Percentiles rank a stretch among this genome's conserved stretches.
These are phyloP conservation scores for Psilocybe cubensis DNA, from an alignment of 768 basidiomycete species.

Conservation along the genomic window DNA sequence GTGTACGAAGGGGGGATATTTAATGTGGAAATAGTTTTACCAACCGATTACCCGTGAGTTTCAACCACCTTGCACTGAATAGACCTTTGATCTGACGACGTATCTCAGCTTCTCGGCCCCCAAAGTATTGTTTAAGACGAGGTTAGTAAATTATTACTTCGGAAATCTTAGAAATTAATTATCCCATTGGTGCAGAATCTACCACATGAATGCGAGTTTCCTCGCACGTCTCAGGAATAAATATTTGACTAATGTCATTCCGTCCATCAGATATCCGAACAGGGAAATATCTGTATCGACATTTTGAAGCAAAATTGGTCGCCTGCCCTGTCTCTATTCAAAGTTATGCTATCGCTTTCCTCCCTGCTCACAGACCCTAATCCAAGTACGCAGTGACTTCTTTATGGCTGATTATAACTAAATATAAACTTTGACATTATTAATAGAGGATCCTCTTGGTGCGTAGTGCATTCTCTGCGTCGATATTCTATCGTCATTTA, in stretches of 20 bases:
- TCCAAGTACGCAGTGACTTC: conserved; percentile 65
- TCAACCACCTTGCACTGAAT: conserved; percentile 3
- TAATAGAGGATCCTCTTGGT: conserved; percentile 74
- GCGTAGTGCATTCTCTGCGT: conserved; percentile 15
- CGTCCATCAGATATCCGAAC: conserved; percentile 61
- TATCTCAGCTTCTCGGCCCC: conserved; percentile 74
- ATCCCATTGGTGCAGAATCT: conserved; percentile 54
- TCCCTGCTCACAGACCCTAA: conserved; percentile 94
- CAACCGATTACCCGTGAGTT: conserved; percentile 79
- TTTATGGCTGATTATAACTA: background rate
- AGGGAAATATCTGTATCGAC: conserved; percentile 83
- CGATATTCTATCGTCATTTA: background rate
- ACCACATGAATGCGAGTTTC: conserved; percentile 78
- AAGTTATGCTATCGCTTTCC: conserved; percentile 92
- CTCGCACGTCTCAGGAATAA: background rate
- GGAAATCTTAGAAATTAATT: background rate
- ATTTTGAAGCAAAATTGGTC: conserved; percentile 96
- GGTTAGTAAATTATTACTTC: conserved; percentile 42
- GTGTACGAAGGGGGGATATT: conserved; percentile 83
- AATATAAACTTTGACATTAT: conserved; percentile 9
- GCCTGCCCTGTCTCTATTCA: conserved; percentile 90
- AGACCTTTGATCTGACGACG: conserved; percentile 6
- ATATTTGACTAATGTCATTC: conserved; percentile 6
- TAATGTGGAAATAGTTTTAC: conserved; percentile 64
- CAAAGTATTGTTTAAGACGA: conserved; percentile 72